Conservation (phyloP, 768 basidiomycete species). For the Tylopilus cervinicoccineus region DNA sequence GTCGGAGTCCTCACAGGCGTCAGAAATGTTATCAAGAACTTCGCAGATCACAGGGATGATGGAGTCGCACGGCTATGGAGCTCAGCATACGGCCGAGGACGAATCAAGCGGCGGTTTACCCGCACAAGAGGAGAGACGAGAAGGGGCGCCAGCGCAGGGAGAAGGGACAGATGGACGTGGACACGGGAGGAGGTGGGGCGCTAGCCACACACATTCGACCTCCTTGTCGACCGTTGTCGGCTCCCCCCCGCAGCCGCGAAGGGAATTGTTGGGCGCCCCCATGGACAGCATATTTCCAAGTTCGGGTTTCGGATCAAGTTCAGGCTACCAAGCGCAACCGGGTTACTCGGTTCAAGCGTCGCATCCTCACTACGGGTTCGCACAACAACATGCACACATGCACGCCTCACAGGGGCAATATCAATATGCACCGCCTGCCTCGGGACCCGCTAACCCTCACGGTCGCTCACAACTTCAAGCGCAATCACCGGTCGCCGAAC, state of each 20-base stretch:
- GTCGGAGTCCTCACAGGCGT: slow-evolving; percentile 9
- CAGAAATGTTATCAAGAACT: not conserved
- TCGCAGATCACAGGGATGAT: slow-evolving; percentile 1
- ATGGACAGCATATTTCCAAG: not conserved
- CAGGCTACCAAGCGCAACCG: slow-evolving; percentile 1
- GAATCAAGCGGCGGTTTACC: not conserved
- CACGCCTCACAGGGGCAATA: slow-evolving; percentile 12
- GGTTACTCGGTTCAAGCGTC: slow-evolving; percentile 2
- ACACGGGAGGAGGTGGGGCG: not conserved
- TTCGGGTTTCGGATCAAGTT: not conserved
- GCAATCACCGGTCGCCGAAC: not conserved
- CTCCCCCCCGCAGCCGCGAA: slow-evolving; percentile 13
- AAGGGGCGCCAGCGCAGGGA: not conserved
- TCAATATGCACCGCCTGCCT: not conserved
- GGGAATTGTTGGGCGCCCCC: not conserved
- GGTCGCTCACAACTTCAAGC: not conserved
- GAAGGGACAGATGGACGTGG: not conserved
- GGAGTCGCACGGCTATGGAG: not conserved
- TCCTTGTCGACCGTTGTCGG: slow-evolving; percentile 25
- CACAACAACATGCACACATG: slow-evolving; percentile 9
- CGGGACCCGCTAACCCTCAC: not conserved
- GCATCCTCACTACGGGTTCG: not conserved
- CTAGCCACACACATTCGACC: slow-evolving; percentile 18
- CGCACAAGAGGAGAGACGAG: slow-evolving; percentile 1
- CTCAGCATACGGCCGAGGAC: not conserved